Evolutionary conservation across 257 asterid species (phyloP).

Genomic region (Nicotiana undulata): DNA sequence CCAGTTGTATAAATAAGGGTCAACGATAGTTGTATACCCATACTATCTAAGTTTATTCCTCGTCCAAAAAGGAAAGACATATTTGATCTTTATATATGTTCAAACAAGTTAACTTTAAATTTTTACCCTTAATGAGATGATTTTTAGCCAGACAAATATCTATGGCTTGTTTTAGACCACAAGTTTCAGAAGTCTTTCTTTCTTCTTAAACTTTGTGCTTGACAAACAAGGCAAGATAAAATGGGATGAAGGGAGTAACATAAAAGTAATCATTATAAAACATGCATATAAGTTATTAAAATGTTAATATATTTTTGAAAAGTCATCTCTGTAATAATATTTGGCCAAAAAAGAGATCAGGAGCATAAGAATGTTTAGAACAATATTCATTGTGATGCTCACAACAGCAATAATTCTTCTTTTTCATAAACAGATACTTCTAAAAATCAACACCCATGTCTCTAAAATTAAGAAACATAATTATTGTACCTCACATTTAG

Average conservation of each 20-base stretch:
- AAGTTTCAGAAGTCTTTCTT: too few species aligned
- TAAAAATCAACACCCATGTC: background rate
- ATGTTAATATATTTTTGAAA: background rate
- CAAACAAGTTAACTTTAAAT: too few species aligned
- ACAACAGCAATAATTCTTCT: background rate
- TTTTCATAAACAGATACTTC: background rate
- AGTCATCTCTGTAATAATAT: background rate
- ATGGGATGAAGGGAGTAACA: background rate
- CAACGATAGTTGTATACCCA: too few species aligned
- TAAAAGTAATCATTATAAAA: background rate
- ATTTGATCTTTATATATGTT: too few species aligned
- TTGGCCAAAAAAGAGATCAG: background rate
- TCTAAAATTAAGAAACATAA: background rate
- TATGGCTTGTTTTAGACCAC: too few species aligned
- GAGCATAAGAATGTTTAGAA: background rate
- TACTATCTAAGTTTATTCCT: too few species aligned
- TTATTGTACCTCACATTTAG: background rate
- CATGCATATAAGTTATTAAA: background rate
- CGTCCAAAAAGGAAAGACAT: too few species aligned
- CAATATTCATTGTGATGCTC: background rate
- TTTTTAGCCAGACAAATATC: too few species aligned
- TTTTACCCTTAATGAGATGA: too few species aligned
- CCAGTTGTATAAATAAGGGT: too few species aligned
- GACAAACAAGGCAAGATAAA: too few species aligned
- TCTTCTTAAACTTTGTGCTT: too few species aligned